Evolutionary conservation across 2,329 filamentous ascomycete species (phyloP).

Genomic region (Ophiocordyceps sinensis): DNA sequence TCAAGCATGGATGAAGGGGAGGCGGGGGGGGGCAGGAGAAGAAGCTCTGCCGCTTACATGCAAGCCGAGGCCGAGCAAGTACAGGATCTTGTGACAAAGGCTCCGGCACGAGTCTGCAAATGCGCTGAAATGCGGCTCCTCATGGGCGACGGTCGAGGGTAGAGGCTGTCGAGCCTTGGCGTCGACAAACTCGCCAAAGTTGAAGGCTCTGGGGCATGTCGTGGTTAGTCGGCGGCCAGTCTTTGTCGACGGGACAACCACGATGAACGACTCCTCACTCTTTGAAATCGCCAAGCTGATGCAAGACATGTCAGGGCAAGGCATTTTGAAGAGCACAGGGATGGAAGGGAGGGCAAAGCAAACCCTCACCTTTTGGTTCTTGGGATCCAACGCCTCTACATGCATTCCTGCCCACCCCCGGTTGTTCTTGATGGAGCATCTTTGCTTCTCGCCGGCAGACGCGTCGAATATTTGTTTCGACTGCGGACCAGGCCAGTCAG

Average conservation of each 20-base stretch:
- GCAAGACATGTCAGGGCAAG: neutral
- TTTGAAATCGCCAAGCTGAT: slow-evolving; percentile 69
- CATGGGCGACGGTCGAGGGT: slow-evolving; percentile 44
- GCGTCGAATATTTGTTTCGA: slow-evolving; percentile 59
- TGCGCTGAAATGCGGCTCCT: slow-evolving; percentile 44
- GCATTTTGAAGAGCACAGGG: neutral
- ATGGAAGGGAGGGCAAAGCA: neutral
- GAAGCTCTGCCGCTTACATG: slow-evolving; percentile 28
- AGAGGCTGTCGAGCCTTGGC: slow-evolving; percentile 64
- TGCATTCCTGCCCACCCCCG: slow-evolving; percentile 83
- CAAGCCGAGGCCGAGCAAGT: slow-evolving; percentile 66
- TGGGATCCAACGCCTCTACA: slow-evolving; percentile 74
- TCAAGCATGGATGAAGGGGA: slow-evolving; percentile 1
- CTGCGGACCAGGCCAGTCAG: slow-evolving; percentile 14
- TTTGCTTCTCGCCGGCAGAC: slow-evolving; percentile 55
- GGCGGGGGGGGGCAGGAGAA: neutral
- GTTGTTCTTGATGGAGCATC: slow-evolving; percentile 69
- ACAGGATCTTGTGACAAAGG: slow-evolving; percentile 59
- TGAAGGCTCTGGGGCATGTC: slow-evolving; percentile 55
- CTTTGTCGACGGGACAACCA: neutral
- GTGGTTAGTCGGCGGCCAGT: neutral
- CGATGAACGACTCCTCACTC: slow-evolving; percentile 39
- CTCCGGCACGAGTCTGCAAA: slow-evolving; percentile 60
- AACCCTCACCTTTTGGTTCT: slow-evolving; percentile 53
- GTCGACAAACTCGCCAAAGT: slow-evolving; percentile 64